phyloP scores from a whole-genome alignment of 768 basidiomycete genomes.

The Termitomyces sp. region DNA sequence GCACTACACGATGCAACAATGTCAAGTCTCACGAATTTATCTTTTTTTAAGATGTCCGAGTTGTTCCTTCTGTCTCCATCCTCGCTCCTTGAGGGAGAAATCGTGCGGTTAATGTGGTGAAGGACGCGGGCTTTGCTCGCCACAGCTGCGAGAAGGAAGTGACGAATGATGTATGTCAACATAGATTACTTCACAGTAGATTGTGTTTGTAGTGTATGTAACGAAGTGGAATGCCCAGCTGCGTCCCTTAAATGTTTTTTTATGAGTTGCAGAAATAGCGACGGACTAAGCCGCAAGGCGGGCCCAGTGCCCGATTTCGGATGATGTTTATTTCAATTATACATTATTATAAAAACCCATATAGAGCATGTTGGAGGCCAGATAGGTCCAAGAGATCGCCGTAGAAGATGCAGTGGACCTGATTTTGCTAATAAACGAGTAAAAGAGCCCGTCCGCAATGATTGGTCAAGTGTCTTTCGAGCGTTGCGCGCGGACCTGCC shows the following conservation, averaged over 20 bases:
- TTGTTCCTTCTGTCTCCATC: background rate
- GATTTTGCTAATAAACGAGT: too few species aligned
- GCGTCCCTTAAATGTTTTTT: background rate
- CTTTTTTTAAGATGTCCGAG: background rate
- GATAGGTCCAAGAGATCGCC: too few species aligned
- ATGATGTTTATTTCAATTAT: background rate
- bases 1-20: background rate
- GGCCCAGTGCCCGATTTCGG: too few species aligned
- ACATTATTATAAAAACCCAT: too few species aligned
- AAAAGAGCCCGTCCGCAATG: background rate
- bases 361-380: too few species aligned
- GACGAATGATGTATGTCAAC: background rate
- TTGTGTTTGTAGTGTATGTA: background rate
- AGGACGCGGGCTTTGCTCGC: background rate
- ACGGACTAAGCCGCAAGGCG: background rate
- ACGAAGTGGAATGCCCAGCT: background rate
- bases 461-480: background rate
- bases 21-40: background rate
- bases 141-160: background rate
- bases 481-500: too few species aligned
- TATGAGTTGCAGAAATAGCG: background rate
- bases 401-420: too few species aligned
- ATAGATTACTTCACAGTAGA: background rate
- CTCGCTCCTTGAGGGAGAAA: background rate
- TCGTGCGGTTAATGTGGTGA: background rate